A percentile compares a stretch with the other conserved stretches of the same genome.
Conservation (phyloP, 2,329 filamentous ascomycete species). For the Phialemonium atrogriseum region DNA sequence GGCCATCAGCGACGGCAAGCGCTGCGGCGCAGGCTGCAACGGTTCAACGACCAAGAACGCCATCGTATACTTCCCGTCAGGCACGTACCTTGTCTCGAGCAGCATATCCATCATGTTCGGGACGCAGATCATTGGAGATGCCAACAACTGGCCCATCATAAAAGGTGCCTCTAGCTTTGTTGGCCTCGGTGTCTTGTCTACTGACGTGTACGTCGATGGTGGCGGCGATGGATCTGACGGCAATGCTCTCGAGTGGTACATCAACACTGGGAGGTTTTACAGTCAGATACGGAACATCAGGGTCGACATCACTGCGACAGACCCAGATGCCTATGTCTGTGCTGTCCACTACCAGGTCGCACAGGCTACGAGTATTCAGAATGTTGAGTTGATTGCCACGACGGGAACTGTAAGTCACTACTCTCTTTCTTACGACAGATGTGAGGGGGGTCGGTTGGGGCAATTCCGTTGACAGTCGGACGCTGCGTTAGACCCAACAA, state of each 20-base stretch:
- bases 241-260: neutral
- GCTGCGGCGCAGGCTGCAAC: slow-evolving; percentile 9
- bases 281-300: slow-evolving; percentile 2
- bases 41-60: slow-evolving; percentile 9
- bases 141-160: slow-evolving; percentile 1
- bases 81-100: slow-evolving; percentile 8
- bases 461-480: too few relatives aligned
- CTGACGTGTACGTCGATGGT: neutral
- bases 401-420: neutral
- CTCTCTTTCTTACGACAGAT: neutral
- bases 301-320: slow-evolving; percentile 2
- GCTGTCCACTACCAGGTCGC: slow-evolving; percentile 1
- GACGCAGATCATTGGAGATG: slow-evolving; percentile 8
- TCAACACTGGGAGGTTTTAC: slow-evolving; percentile 3
- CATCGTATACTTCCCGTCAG: slow-evolving; percentile 12
- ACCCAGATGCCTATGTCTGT: neutral
- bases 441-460: neutral
- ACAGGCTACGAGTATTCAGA: slow-evolving; percentile 1
- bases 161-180: neutral
- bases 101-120: slow-evolving; percentile 6
- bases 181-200: neutral
- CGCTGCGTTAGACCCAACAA: neutral
- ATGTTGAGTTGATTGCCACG: neutral
- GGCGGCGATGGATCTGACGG: neutral
- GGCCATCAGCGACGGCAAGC: slow-evolving; percentile 9